Evolutionary conservation across 371 early-diverging fungal genomes (phyloP), one percentile per base, ranked within the genome.

Genomic region (Homolaphlyctis polyrhiza): DNA sequence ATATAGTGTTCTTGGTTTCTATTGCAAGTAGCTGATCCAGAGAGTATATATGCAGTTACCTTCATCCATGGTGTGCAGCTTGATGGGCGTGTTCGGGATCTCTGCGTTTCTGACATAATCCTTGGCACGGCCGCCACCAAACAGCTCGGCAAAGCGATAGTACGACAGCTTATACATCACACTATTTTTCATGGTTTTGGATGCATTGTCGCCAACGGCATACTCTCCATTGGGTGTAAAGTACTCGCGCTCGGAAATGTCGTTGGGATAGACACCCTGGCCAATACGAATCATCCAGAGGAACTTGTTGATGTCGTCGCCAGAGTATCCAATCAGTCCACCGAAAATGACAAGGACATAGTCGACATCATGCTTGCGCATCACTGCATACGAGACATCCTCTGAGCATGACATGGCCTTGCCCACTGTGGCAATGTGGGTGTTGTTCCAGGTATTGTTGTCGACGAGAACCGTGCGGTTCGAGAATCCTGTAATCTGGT

Each of bases 391-490:
- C 0, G 96, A 84, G 11, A 88, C 90, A 27, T 93, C 92, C 73
- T 99, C 99, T 32, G 86, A 76, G 30, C 89, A 88, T 0, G 96
- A 85, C 90, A 99, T 88, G 55, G 93, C 94, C 68, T 89, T 89
- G 47, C 99, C 99, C 16, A 99, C 98, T 0, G 98, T 97, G 13
- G 98, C 98, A 73, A 99, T 99, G 69, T 98, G 98, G 2, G 97
- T 96, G 83, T 98, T 98, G 86, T 99, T 99, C 98, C 99, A 99
- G 0, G 99, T 99, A 76, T 99, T 99, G 87, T 99, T 99, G 80
- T 99, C 99, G 27, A 99, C 98, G 30, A 99, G 78, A 0, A 94
- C 94, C 0, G 96, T 90, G 33, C 99, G 87, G 72, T 97, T 92
- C 30, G 98, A 91, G 94, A 99, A 95, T 36, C 99, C 99, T 0